Evolutionary conservation across 257 asterid species (phyloP).

Genomic region (Nicotiana obtusifolia): DNA sequence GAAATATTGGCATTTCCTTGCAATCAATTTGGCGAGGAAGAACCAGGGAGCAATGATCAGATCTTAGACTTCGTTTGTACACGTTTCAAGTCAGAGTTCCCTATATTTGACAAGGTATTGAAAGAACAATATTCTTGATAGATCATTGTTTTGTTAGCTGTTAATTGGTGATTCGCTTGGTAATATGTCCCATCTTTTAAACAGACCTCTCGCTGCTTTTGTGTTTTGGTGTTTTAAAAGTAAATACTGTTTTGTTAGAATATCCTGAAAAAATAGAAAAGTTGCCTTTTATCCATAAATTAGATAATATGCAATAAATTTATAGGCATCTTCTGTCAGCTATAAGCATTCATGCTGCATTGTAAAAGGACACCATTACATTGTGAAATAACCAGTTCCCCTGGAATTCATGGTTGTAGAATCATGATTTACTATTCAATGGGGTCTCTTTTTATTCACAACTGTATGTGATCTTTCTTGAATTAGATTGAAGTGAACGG

Average conservation of each 20-base stretch:
- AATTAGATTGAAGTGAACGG: constrained; percentile 80
- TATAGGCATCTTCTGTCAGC: too few relatives aligned
- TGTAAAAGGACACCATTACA: neutral
- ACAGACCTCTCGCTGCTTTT: neutral
- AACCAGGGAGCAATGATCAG: constrained; percentile 66
- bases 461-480: constrained; percentile 3
- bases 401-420: neutral
- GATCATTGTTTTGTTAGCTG: neutral
- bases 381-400: neutral
- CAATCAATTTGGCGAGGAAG: constrained; percentile 90
- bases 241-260: neutral
- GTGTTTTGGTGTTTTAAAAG: neutral
- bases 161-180: neutral
- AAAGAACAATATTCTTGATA: neutral
- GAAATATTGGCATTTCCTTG: constrained; percentile 86
- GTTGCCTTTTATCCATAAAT: neutral
- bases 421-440: neutral
- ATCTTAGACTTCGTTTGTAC: constrained; percentile 71
- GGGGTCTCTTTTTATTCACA: neutral
- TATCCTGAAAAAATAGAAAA: neutral
- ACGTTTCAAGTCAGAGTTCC: constrained; percentile 66
- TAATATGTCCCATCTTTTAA: neutral
- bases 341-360: neutral
- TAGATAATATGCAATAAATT: neutral
- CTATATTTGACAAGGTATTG: constrained; percentile 62